phyloP scores from a whole-genome alignment of 192 early-diverging fungal genomes.

The Backusella tuberculispora region DNA sequence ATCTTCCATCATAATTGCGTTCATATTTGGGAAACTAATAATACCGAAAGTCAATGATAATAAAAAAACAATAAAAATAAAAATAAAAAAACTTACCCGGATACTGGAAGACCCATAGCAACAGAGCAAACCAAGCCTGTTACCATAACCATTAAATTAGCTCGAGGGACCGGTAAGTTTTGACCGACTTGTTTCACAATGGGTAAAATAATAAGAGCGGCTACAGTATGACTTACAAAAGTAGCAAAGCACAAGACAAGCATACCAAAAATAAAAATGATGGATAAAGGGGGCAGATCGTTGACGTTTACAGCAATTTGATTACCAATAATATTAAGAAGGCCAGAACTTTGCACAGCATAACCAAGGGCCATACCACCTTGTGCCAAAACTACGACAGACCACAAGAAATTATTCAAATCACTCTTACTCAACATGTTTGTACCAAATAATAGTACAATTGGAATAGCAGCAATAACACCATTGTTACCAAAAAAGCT shows the following conservation, averaged over 20 bases:
- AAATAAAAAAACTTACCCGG: conserved; percentile 15
- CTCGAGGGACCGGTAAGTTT: conserved; percentile 59
- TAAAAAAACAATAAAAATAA: not conserved
- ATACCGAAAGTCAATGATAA: not conserved
- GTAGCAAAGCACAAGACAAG: conserved; percentile 68
- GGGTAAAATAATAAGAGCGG: conserved; percentile 73
- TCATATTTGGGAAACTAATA: conserved; percentile 79
- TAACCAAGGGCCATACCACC: conserved; percentile 73
- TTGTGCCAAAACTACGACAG: conserved; percentile 66
- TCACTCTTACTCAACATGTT: conserved; percentile 74
- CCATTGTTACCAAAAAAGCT: conserved; percentile 72
- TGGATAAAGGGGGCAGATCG: conserved; percentile 54
- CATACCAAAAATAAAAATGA: conserved; percentile 59
- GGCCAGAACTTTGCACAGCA: conserved; percentile 65
- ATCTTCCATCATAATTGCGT: conserved; percentile 69
- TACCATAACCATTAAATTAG: conserved; percentile 68
- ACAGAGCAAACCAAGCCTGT: conserved; percentile 59
- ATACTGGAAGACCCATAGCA: conserved; percentile 73
- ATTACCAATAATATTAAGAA: conserved; percentile 61
- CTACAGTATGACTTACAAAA: conserved; percentile 77
- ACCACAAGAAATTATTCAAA: conserved; percentile 68
- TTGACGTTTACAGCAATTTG: conserved; percentile 52
- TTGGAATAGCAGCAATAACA: conserved; percentile 68
- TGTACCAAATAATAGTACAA: conserved; percentile 70
- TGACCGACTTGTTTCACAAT: conserved; percentile 70